These are phyloP conservation scores for Wallacemonas sp. DNA, from an alignment of 208 protist species.

Conservation along the genomic window DNA sequence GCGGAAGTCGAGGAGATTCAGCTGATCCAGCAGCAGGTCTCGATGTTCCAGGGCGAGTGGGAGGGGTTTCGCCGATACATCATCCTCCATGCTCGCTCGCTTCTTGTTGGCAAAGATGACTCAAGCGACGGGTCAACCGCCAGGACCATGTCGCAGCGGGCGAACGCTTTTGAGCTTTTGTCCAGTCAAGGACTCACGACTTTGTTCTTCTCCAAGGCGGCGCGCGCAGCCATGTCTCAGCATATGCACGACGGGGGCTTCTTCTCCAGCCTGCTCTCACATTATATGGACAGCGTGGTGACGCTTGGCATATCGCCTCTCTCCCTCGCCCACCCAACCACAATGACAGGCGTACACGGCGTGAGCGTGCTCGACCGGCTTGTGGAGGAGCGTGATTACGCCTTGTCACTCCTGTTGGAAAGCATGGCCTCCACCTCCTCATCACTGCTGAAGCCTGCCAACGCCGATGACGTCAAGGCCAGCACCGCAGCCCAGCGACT, in stretches of 20 bases:
- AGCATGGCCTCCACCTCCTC: slow-evolving; percentile 14
- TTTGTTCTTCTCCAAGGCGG: slow-evolving; percentile 29
- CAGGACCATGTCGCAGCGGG: too few species aligned
- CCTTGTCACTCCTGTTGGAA: slow-evolving; percentile 24
- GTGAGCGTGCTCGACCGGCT: not conserved
- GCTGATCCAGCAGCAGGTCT: slow-evolving; percentile 34
- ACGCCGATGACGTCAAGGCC: slow-evolving; percentile 11
- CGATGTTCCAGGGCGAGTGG: slow-evolving; percentile 52
- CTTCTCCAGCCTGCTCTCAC: slow-evolving; percentile 25
- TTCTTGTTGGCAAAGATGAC: not conserved
- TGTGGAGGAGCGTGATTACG: not conserved
- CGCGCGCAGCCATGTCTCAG: slow-evolving; percentile 18
- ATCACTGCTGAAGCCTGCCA: not conserved
- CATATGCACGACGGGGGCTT: slow-evolving; percentile 27
- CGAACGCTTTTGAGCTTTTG: slow-evolving; percentile 9
- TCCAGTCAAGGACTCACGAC: slow-evolving; percentile 6
- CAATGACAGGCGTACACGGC: slow-evolving; percentile 2
- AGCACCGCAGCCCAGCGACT: not conserved
- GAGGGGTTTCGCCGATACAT: slow-evolving; percentile 46
- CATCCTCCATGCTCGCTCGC: slow-evolving; percentile 24
- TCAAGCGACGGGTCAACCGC: too few species aligned
- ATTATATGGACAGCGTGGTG: slow-evolving; percentile 32
- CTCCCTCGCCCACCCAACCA: not conserved
- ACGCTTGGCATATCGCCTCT: slow-evolving; percentile 15
- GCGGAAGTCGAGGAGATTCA: slow-evolving; percentile 30